Base-by-base conservation (phyloP, 140 eudicot genomes). In the Bidens hawaiensis region DNA sequence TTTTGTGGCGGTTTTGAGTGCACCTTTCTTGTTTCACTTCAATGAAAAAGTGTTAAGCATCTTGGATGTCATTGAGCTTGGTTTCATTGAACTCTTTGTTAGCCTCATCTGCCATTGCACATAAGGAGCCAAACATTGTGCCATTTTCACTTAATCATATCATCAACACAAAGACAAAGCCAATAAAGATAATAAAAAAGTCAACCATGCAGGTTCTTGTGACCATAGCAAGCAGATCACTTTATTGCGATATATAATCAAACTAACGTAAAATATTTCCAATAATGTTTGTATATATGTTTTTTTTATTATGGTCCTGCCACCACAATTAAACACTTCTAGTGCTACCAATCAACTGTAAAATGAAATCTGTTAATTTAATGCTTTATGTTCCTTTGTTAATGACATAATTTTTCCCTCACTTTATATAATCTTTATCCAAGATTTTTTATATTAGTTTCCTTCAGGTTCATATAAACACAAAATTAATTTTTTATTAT, bases 41-140 rank as follows among this genome's bases (percentile, higher is more conserved):
- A 87, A 25, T 19, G 83, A 79, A 47, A 91, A 73, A 22, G 91
- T 74, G 75, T 81, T 79, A 83, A 79, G 74, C 82, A 77, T 84
- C 64, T 82, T 91, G 62, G 88, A 57, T 12, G 79, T 67, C 85
- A 91, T 18, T 5, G 86, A 78, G 53, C 78, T 80, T 43, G 83
- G 54, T 47, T 73, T 73, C 57, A 55, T 73, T 9, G 84, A 69
- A 70, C 46, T 78, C 63, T 75, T 90, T 64, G 85, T 26, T 51
- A 62, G 21, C 50, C 81, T 80, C 86, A 74, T 87, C 74, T 87
- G 88, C 94, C 90, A 87, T 87, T 91, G 96, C 71, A 77, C 85
- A 4, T 89, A 82, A 14, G 96, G 96, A 76, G 96, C 96, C 77
- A 87, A 78, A 65, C n/a, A n/a, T n/a, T n/a, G n/a, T n/a, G n/a